Evolutionary conservation across 1,284 basidiomycete species (phyloP).

Genomic region (Omphalotus olearius): DNA sequence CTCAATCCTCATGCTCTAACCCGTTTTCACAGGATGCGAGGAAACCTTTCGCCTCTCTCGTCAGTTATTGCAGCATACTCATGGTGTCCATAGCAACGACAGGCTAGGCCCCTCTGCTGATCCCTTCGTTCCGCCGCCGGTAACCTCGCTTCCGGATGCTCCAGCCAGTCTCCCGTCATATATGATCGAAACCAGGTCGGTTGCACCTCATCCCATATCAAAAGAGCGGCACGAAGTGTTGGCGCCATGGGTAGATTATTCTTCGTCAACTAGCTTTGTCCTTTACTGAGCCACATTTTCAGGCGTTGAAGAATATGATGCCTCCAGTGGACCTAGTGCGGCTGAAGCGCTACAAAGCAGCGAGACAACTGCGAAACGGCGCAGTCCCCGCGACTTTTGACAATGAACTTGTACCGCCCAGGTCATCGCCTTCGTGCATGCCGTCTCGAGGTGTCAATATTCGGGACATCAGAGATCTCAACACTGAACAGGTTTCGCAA

Average conservation of each 20-base stretch:
- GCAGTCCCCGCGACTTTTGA: slow-evolving; percentile 12
- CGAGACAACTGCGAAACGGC: slow-evolving; percentile 5
- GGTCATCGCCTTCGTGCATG: slow-evolving; percentile 30
- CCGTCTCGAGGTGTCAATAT: slow-evolving; percentile 34
- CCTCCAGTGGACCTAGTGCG: slow-evolving; percentile 25
- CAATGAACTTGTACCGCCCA: slow-evolving; percentile 39
- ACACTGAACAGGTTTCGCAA: slow-evolving; percentile 36
- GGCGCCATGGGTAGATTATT: slow-evolving; percentile 47
- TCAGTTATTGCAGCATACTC: slow-evolving; percentile 34
- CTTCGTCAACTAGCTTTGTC: background rate
- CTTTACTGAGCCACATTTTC: background rate
- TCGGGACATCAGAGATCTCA: slow-evolving; percentile 33
- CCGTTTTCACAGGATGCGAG: slow-evolving; percentile 39
- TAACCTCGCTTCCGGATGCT: slow-evolving; percentile 26
- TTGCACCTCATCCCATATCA: slow-evolving; percentile 39
- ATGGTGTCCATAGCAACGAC: slow-evolving; percentile 25
- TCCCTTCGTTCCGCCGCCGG: slow-evolving; percentile 28
- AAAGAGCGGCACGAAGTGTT: slow-evolving; percentile 44
- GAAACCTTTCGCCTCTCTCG: slow-evolving; percentile 31
- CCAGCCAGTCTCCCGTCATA: slow-evolving; percentile 45
- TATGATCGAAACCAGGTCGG: slow-evolving; percentile 37
- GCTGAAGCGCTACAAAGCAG: slow-evolving; percentile 29
- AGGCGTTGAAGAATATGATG: slow-evolving; percentile 45
- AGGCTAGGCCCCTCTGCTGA: slow-evolving; percentile 27
- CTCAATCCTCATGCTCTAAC: background rate